Percentiles rank a stretch among this genome's conserved stretches.
phyloP scores from a whole-genome alignment of 306 rosid species.

The Lablab purpureus region DNA sequence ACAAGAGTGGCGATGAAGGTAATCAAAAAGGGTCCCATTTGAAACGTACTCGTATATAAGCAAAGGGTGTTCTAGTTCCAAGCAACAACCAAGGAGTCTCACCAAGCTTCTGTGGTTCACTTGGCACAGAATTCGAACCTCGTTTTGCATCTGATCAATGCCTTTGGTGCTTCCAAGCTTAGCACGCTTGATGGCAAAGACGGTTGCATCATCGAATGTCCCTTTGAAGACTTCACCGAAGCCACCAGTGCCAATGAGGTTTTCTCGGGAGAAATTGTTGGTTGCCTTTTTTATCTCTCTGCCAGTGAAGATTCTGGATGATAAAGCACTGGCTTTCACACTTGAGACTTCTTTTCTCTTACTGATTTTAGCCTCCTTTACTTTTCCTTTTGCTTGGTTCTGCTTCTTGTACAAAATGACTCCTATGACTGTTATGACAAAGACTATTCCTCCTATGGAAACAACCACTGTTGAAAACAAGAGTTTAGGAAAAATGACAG shows the following conservation, averaged over 20 bases:
- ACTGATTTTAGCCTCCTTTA: conserved; percentile 31
- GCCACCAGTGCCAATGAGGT: conserved; percentile 55
- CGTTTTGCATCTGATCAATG: conserved; percentile 63
- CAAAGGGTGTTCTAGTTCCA: conserved; percentile 59
- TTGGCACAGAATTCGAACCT: conserved; percentile 64
- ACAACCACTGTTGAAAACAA: conserved; percentile 39
- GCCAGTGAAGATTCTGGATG: conserved; percentile 58
- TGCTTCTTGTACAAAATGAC: conserved; percentile 45
- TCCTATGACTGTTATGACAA: not conserved
- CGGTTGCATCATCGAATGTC: conserved; percentile 54
- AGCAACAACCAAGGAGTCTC: conserved; percentile 61
- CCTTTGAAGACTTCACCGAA: conserved; percentile 66
- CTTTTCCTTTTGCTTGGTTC: not conserved
- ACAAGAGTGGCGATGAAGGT: conserved; percentile 50
- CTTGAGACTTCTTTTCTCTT: conserved; percentile 35
- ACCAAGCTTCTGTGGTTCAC: conserved; percentile 68
- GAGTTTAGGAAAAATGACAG: not conserved
- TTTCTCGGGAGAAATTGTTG: conserved; percentile 59
- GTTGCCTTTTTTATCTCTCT: conserved; percentile 62
- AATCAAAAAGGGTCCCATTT: conserved; percentile 64
- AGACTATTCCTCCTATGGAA: conserved; percentile 34
- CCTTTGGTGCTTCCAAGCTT: conserved; percentile 59
- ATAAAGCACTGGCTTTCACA: conserved; percentile 51
- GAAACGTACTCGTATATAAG: conserved; percentile 55
- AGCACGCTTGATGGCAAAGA: conserved; percentile 56